Evolutionary conservation across 176 grass and related monocot genomes (phyloP), one percentile per base, ranked within the genome.

Genomic region (Musa schizocarpa): DNA sequence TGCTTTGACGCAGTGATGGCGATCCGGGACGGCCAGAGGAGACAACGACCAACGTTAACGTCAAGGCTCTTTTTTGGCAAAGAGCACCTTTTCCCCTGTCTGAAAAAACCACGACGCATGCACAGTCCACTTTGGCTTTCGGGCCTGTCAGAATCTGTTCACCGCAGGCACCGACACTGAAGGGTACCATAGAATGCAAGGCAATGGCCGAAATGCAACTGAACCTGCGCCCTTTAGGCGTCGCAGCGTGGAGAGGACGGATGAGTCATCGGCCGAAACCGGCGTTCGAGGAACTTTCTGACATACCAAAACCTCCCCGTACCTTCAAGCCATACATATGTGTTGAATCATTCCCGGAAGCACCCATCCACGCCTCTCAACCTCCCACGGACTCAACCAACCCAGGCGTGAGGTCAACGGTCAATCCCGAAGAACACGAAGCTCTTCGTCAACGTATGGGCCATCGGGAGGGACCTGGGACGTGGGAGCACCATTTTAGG

Each of bases 41-140:
- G 6, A 73, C 77, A 55, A n/a, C 81, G 11, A 81, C 79, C 10
- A 57, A 81, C 19, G 51, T 72, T 20, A 81, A 86, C 48, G 56
- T 86, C 56, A 77, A 71, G 64, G 83, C 78, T 4, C 58, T 86
- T 75, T 86, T 24, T 68, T 81, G 56, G 83, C 81, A 54, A 78
- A n/a, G n/a, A 65, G 12, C 0, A 62, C 6, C 17, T 7, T 56
- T 23, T 53, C 7, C n/a, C n/a, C n/a, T n/a, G n/a, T n/a, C n/a
- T n/a, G n/a, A n/a, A n/a, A n/a, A n/a, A n/a, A n/a, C n/a, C n/a
- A n/a, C n/a, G n/a, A n/a, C n/a, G n/a, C n/a, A n/a, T n/a, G n/a
- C n/a, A n/a, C n/a, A n/a, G n/a, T n/a, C n/a, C n/a, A n/a, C n/a
- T n/a, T n/a, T n/a, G n/a, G n/a, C n/a, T n/a, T n/a, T n/a, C n/a